phyloP scores from a whole-genome alignment of 352 stramenopile genomes.

The Globisporangium parvum region DNA sequence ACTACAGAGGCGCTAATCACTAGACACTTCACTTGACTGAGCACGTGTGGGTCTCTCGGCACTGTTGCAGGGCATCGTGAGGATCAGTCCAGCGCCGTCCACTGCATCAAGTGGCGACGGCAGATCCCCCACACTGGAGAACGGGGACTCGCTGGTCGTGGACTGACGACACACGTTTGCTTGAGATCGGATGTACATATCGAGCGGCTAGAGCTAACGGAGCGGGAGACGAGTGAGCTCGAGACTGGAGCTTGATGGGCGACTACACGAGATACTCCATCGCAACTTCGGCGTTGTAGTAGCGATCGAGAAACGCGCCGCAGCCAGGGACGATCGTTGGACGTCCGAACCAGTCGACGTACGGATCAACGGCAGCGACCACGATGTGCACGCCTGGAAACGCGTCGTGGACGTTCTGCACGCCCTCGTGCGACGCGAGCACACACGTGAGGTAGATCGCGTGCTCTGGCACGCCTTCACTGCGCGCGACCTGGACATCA shows the following conservation, averaged over 20 bases:
- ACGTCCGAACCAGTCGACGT: background rate
- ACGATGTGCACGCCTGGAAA: slow-evolving; percentile 1
- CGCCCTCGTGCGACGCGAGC: slow-evolving; percentile 4
- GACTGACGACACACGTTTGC: too few relatives aligned
- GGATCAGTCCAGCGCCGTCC: too few relatives aligned
- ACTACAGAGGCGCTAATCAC: background rate
- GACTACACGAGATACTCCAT: background rate
- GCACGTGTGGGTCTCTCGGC: too few relatives aligned
- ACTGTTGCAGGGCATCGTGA: too few relatives aligned
- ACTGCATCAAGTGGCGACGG: too few relatives aligned
- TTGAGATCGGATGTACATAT: too few relatives aligned
- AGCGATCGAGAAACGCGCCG: slow-evolving; percentile 1
- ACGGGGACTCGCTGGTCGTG: background rate
- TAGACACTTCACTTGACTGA: background rate
- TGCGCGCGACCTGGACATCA: slow-evolving; percentile 2
- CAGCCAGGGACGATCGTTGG: slow-evolving; percentile 1
- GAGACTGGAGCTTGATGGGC: background rate
- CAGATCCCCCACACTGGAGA: background rate
- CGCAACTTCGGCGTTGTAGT: background rate
- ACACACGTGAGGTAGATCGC: slow-evolving; percentile 9
- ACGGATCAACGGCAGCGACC: background rate
- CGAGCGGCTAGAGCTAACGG: too few relatives aligned
- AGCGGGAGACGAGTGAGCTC: background rate
- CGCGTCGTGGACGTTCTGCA: background rate
- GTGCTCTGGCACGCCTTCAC: slow-evolving; percentile 7